phyloP scores from a whole-genome alignment of 805 yeast species.

The Barnettozyma pratensis region DNA sequence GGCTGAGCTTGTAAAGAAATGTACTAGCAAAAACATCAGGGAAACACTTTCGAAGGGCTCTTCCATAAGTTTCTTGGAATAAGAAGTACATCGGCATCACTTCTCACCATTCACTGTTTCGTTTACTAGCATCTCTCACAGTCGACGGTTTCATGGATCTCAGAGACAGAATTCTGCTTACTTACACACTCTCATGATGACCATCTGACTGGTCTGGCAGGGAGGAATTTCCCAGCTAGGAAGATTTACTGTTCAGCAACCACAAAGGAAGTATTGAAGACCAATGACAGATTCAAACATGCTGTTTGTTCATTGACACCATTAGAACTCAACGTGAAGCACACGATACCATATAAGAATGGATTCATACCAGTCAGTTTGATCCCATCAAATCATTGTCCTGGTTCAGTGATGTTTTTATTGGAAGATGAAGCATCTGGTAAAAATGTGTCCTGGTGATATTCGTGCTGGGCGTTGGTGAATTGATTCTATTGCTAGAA shows the following conservation, averaged over 20 bases:
- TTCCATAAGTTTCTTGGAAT: conserved; percentile 45
- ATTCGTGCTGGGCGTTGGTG: conserved; percentile 52
- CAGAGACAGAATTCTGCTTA: conserved; percentile 22
- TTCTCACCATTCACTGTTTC: conserved; percentile 18
- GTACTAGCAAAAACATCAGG: neutral
- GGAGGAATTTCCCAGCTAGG: conserved; percentile 32
- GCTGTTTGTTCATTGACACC: conserved; percentile 17
- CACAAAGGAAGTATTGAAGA: conserved; percentile 26
- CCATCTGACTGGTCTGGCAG: conserved; percentile 43
- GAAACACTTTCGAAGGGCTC: conserved; percentile 35
- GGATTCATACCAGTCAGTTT: conserved; percentile 32
- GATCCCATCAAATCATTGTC: conserved; percentile 52
- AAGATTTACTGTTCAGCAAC: conserved; percentile 42
- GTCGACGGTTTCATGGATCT: conserved; percentile 25
- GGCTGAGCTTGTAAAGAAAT: neutral
- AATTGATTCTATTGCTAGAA: conserved; percentile 32
- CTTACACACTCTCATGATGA: conserved; percentile 54
- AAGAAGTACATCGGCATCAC: conserved; percentile 37
- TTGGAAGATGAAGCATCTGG: conserved; percentile 27
- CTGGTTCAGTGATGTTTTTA: conserved; percentile 53
- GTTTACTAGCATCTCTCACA: conserved; percentile 10
- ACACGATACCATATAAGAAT: conserved; percentile 18
- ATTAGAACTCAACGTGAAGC: conserved; percentile 13
- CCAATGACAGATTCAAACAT: conserved; percentile 4
- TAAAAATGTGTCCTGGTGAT: conserved; percentile 48